Evolutionary conservation across 257 asterid genomes (phyloP).

Genomic region (Henckelia pumila): DNA sequence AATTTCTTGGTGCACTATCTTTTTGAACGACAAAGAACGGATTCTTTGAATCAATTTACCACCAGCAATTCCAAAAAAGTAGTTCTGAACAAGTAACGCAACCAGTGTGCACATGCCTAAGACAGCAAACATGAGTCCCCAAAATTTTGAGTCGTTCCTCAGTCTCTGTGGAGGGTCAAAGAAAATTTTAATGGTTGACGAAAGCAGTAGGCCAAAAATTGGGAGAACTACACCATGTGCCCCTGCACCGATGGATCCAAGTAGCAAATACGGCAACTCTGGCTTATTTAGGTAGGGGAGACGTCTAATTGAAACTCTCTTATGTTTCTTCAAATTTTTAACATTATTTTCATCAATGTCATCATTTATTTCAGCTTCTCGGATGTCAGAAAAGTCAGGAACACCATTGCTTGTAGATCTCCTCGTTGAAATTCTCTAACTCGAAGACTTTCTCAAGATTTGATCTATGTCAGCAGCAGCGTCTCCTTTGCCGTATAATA

Average conservation of each 20-base stretch:
- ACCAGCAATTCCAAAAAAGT: constrained; percentile 79
- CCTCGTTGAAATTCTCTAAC: constrained; percentile 43
- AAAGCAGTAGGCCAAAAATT: constrained; percentile 61
- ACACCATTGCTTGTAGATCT: constrained; percentile 53
- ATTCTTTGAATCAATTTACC: constrained; percentile 63
- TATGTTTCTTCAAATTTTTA: constrained; percentile 23
- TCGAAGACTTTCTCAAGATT: constrained; percentile 45
- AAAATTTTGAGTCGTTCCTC: constrained; percentile 45
- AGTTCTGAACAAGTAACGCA: constrained; percentile 56
- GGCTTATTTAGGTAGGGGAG: constrained; percentile 63
- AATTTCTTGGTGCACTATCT: constrained; percentile 78
- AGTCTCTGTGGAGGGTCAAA: constrained; percentile 57
- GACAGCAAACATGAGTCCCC: constrained; percentile 54
- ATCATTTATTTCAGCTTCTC: constrained; percentile 30
- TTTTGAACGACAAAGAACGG: constrained; percentile 62
- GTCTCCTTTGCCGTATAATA: constrained; percentile 55
- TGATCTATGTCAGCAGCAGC: constrained; percentile 34
- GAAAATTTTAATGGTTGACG: constrained; percentile 58
- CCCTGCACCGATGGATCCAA: constrained; percentile 62
- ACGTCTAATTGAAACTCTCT: constrained; percentile 45
- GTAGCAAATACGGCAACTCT: constrained; percentile 47
- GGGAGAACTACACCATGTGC: constrained; percentile 64
- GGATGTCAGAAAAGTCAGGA: constrained; percentile 35
- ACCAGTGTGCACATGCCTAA: constrained; percentile 39
- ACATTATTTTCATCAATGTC: constrained; percentile 26